phyloP scores from a whole-genome alignment of 148 eudicot genomes.

The Fallopia convolvulus region DNA sequence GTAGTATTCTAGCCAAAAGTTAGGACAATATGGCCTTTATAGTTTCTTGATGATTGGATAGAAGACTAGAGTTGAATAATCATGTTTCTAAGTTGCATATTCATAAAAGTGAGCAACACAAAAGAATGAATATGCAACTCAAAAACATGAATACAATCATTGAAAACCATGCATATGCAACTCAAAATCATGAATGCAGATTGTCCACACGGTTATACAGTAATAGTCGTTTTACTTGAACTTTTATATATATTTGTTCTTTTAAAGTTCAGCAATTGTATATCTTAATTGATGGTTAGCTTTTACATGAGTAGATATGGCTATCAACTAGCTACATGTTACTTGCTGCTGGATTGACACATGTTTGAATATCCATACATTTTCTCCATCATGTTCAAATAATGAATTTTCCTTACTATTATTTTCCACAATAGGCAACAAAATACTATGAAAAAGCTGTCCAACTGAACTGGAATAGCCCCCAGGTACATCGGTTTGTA shows the following conservation, averaged over 20 bases:
- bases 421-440: constrained; percentile 49
- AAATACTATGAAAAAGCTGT: constrained; percentile 82
- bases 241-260: neutral
- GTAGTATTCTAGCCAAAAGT: neutral
- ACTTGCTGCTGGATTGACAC: neutral
- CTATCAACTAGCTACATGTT: constrained; percentile 1
- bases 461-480: constrained; percentile 93
- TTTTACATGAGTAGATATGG: neutral
- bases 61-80: neutral
- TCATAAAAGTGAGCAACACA: no score
- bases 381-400: neutral
- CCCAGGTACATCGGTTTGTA: constrained; percentile 47
- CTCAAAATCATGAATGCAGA: no score
- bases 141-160: no score
- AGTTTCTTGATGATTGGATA: neutral
- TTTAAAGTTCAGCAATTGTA: neutral
- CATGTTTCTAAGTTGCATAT: no score
- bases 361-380: neutral
- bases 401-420: neutral
- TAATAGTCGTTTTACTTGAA: no score
- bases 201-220: no score
- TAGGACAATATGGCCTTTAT: neutral
- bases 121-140: no score
- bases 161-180: no score
- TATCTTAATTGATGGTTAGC: neutral